phyloP scores from a whole-genome alignment of 148 eudicot species.

The Spergularia marina region DNA sequence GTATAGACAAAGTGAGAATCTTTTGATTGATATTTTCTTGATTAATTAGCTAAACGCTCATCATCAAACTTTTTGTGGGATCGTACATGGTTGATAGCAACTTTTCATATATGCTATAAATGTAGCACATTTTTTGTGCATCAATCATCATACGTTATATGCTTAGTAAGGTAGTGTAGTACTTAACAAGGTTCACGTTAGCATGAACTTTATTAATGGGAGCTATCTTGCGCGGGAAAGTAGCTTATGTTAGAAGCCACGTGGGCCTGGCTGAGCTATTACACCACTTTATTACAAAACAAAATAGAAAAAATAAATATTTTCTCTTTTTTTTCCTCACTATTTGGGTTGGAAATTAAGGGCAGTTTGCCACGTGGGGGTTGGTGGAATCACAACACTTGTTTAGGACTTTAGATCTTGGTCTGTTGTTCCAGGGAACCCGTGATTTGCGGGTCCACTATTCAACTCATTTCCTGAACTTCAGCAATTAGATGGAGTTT shows the following conservation, averaged over 20 bases:
- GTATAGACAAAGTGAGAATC: no score
- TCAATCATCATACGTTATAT: not conserved
- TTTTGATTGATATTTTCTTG: no score
- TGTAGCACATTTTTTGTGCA: not conserved
- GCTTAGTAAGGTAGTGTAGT: not conserved
- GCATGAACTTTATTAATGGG: not conserved
- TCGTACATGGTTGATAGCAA: constrained; percentile 5
- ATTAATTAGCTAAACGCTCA: no score
- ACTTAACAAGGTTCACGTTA: not conserved
- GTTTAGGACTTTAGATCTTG: constrained; percentile 15
- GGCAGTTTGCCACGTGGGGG: constrained; percentile 13
- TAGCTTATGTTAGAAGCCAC: constrained; percentile 6
- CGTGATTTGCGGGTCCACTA: constrained; percentile 28
- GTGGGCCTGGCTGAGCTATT: constrained; percentile 10
- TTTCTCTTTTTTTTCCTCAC: constrained; percentile 3
- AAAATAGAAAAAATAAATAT: not conserved
- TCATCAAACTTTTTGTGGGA: no score
- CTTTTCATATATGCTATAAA: not conserved
- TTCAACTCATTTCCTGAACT: not conserved
- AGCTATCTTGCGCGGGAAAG: constrained; percentile 25
- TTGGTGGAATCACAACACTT: constrained; percentile 8
- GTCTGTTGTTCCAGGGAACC: constrained; percentile 14
- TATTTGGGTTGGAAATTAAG: constrained; percentile 23
- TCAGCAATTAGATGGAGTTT: not conserved
- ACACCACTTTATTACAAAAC: not conserved